These are phyloP conservation scores for Sarocladium strictum DNA, from an alignment of 2,329 filamentous ascomycete species.

Conservation along the genomic window DNA sequence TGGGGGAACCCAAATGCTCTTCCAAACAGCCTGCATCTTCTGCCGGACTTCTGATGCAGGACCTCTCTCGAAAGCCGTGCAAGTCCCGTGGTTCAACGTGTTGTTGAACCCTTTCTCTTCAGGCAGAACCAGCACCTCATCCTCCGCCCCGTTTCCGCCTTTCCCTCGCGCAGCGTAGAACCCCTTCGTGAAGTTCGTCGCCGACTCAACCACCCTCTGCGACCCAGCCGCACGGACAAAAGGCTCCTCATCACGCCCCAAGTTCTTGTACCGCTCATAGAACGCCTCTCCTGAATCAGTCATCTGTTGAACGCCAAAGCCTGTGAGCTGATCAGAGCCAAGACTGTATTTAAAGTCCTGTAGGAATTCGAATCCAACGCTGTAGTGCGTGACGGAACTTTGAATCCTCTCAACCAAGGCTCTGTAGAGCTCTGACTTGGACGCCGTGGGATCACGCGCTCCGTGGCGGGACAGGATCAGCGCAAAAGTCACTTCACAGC, in stretches of 20 bases:
- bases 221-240: slow-evolving; percentile 70
- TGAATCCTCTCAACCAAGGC: slow-evolving; percentile 62
- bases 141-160: slow-evolving; percentile 37
- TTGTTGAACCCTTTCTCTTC: slow-evolving; percentile 69
- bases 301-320: slow-evolving; percentile 62
- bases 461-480: slow-evolving; percentile 81
- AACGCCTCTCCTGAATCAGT: slow-evolving; percentile 71
- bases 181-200: slow-evolving; percentile 67
- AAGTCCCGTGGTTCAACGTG: slow-evolving; percentile 70
- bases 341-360: slow-evolving; percentile 65
- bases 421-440: slow-evolving; percentile 60
- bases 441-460: slow-evolving; percentile 69
- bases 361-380: slow-evolving; percentile 62
- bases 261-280: slow-evolving; percentile 62
- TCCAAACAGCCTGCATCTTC: slow-evolving; percentile 52
- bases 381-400: slow-evolving; percentile 47
- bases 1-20: slow-evolving; percentile 55
- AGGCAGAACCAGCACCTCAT: slow-evolving; percentile 60
- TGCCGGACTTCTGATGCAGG: slow-evolving; percentile 40
- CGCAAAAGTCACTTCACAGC: slow-evolving; percentile 73
- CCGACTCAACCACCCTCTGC: slow-evolving; percentile 67
- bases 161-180: slow-evolving; percentile 48
- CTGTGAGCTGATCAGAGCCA: slow-evolving; percentile 62
- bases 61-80: slow-evolving; percentile 62
- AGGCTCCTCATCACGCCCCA: slow-evolving; percentile 53